Evolutionary conservation across 768 basidiomycete species (phyloP).

Genomic region (Boletus barrowsii): DNA sequence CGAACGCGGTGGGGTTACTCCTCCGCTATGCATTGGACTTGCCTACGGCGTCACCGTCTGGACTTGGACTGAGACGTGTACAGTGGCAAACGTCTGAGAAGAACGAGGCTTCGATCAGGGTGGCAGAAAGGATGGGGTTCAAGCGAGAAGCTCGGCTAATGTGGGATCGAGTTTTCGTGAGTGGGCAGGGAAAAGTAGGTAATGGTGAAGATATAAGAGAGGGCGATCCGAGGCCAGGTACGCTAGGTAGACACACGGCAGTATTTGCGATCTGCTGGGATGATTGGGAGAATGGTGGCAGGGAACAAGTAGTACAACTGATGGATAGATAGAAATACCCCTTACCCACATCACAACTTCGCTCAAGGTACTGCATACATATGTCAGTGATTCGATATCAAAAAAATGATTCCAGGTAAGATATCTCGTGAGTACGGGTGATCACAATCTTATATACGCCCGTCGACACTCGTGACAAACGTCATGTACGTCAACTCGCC

Average conservation of each 20-base stretch:
- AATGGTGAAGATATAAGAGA: slow-evolving; percentile 35
- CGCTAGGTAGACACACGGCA: slow-evolving; percentile 36
- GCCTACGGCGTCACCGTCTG: slow-evolving; percentile 33
- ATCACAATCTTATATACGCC: neutral
- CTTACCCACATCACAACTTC: neutral
- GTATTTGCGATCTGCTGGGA: slow-evolving; percentile 44
- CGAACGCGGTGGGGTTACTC: slow-evolving; percentile 49
- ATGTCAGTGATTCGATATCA: neutral
- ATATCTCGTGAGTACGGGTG: neutral
- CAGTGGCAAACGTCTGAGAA: slow-evolving; percentile 54
- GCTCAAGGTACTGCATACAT: neutral
- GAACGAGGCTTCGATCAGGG: slow-evolving; percentile 47
- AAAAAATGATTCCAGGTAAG: neutral
- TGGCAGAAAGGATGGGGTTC: slow-evolving; percentile 63
- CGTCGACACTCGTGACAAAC: neutral
- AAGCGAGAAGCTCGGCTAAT: slow-evolving; percentile 46
- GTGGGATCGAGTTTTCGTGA: slow-evolving; percentile 52
- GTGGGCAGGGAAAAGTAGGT: slow-evolving; percentile 34
- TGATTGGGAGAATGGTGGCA: slow-evolving; percentile 22
- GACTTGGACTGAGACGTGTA: slow-evolving; percentile 57
- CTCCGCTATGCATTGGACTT: slow-evolving; percentile 46
- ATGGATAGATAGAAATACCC: slow-evolving; percentile 6
- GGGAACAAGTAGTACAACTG: slow-evolving; percentile 1
- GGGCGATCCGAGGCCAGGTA: slow-evolving; percentile 22
- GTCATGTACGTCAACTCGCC: slow-evolving; percentile 6